Percentiles rank a stretch among this genome's conserved stretches.
phyloP scores from a whole-genome alignment of 2,329 filamentous ascomycete genomes.

The Trichoderma hamatum region DNA sequence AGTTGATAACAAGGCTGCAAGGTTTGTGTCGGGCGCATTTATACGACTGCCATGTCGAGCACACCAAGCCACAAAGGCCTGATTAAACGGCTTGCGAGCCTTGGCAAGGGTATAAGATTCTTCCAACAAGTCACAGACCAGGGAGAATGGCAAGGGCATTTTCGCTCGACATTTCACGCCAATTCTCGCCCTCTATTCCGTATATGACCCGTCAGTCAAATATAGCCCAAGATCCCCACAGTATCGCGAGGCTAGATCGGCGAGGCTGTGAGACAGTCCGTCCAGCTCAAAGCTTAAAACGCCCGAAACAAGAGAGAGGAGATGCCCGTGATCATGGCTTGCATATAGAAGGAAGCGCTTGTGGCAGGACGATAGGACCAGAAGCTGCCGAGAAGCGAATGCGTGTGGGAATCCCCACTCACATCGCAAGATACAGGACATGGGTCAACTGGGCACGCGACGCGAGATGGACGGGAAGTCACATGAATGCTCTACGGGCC shows the following conservation, averaged over 20 bases:
- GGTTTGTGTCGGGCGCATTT: conserved; percentile 58
- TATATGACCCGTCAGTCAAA: not conserved
- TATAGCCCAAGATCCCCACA: not conserved
- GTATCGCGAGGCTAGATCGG: conserved; percentile 1
- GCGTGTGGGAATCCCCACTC: conserved; percentile 16
- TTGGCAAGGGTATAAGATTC: conserved; percentile 56
- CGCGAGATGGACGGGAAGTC: conserved; percentile 39
- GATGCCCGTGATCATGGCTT: conserved; percentile 22
- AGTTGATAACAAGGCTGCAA: conserved; percentile 70
- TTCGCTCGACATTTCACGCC: not conserved
- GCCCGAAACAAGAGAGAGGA: not conserved
- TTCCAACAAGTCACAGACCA: conserved; percentile 75
- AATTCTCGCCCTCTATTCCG: not conserved
- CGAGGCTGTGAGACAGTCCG: conserved; percentile 18
- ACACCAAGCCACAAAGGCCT: conserved; percentile 69
- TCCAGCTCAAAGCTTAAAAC: not conserved
- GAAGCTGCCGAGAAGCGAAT: conserved; percentile 3
- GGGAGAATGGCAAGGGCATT: conserved; percentile 70
- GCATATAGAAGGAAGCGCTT: conserved; percentile 1
- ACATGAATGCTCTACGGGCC: conserved; percentile 38
- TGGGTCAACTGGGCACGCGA: conserved; percentile 21
- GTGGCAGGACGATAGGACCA: conserved; percentile 17
- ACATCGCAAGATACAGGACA: not conserved
- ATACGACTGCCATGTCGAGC: conserved; percentile 60
- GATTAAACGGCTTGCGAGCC: conserved; percentile 38